Evolutionary conservation across 1,139 yeast genomes (phyloP).

Genomic region (Saccharomyces hybrid): DNA sequence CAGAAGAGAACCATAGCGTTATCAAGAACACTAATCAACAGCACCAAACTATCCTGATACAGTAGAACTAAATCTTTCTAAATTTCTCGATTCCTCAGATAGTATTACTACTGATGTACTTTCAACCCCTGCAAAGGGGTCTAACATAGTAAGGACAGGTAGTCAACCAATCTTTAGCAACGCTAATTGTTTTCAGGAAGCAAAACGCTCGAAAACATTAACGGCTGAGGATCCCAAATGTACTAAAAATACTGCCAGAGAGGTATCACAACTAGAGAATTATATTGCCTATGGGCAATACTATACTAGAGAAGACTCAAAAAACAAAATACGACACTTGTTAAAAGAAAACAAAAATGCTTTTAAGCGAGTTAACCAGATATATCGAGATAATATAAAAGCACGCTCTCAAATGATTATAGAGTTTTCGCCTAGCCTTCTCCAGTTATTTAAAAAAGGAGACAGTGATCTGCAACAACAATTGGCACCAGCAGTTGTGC

Average conservation of each 20-base stretch:
- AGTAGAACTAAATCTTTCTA: neutral
- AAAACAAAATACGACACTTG: conserved; percentile 8
- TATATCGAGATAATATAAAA: conserved; percentile 42
- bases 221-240: neutral
- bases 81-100: neutral
- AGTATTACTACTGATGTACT: neutral
- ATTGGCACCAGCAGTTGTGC: conserved; percentile 27
- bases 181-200: neutral
- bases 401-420: conserved; percentile 45
- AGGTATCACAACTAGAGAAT: conserved; percentile 1
- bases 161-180: neutral
- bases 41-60: neutral
- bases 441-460: conserved; percentile 16
- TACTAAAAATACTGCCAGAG: neutral
- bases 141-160: neutral
- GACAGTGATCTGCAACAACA: conserved; percentile 16
- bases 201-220: neutral
- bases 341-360: conserved; percentile 19
- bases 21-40: neutral
- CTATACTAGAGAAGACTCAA: conserved; percentile 18
- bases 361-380: conserved; percentile 45
- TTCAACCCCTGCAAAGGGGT: neutral
- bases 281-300: conserved; percentile 11
- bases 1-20: neutral
- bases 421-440: conserved; percentile 26